Evolutionary conservation across 495 filamentous ascomycete species (phyloP).

Genomic region (Penicillium soppii): DNA sequence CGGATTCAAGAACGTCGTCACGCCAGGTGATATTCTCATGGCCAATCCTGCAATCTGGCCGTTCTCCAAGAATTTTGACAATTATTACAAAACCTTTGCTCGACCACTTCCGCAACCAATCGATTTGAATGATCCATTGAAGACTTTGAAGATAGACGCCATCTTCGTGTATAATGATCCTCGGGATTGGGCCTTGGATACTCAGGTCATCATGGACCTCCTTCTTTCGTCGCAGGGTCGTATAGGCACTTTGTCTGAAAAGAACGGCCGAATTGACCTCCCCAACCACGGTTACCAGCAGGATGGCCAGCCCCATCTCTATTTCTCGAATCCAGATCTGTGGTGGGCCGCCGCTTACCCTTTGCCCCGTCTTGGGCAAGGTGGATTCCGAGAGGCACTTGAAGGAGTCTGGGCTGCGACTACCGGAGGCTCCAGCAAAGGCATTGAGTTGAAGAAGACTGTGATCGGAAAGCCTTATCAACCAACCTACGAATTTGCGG

Average conservation of each 20-base stretch:
- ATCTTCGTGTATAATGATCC: constrained; percentile 91
- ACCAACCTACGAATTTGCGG: constrained; percentile 80
- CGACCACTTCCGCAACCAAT: constrained; percentile 53
- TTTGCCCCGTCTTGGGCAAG: constrained; percentile 89
- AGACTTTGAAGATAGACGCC: constrained; percentile 71
- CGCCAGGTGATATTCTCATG: constrained; percentile 76
- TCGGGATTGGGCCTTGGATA: constrained; percentile 90
- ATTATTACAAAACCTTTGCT: constrained; percentile 60
- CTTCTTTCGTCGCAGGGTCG: constrained; percentile 71
- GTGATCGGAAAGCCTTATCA: constrained; percentile 83
- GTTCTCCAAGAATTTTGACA: constrained; percentile 61
- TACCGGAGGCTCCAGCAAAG: constrained; percentile 57
- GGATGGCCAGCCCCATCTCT: constrained; percentile 77
- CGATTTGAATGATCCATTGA: constrained; percentile 35
- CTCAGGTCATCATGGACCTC: constrained; percentile 76
- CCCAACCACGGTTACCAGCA: constrained; percentile 75
- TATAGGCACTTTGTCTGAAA: constrained; percentile 71
- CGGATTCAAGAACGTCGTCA: constrained; percentile 83
- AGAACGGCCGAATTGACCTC: constrained; percentile 51
- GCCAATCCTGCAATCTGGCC: constrained; percentile 78
- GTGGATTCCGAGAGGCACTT: constrained; percentile 81
- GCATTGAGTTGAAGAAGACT: constrained; percentile 59
- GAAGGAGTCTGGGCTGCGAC: constrained; percentile 73
- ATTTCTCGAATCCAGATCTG: constrained; percentile 88
- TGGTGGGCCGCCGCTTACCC: constrained; percentile 82